phyloP scores from a whole-genome alignment of 2,329 filamentous ascomycete genomes.

The Colletotrichum coccodes region DNA sequence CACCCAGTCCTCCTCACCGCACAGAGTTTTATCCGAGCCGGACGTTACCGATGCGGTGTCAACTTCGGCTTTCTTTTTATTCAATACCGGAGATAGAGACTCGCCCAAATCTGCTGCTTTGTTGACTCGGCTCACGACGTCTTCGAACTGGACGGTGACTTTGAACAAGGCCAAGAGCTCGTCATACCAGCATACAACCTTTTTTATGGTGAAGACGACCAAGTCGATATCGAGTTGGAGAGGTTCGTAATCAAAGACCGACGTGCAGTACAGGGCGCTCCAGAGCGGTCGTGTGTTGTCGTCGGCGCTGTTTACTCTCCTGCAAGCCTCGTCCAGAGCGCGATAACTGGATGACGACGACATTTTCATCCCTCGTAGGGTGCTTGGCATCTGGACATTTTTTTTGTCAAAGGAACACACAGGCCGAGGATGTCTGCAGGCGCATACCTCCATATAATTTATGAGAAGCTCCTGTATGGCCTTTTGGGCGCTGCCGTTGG shows the following conservation, averaged over 20 bases:
- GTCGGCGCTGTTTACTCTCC: neutral
- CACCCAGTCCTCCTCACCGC: neutral
- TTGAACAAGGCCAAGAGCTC: neutral
- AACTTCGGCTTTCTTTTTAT: neutral
- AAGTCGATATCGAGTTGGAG: conserved; percentile 2
- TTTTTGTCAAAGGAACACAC: neutral
- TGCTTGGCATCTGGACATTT: neutral
- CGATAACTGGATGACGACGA: neutral
- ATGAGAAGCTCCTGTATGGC: neutral
- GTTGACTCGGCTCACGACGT: neutral
- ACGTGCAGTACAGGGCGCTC: neutral
- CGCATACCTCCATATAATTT: neutral
- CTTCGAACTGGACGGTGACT: neutral
- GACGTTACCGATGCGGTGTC: neutral
- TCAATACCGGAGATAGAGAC: neutral
- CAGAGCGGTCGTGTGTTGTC: neutral
- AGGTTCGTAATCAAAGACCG: neutral
- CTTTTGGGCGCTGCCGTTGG: neutral
- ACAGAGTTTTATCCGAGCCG: neutral
- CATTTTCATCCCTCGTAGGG: neutral
- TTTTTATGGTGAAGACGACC: neutral
- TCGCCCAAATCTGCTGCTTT: neutral
- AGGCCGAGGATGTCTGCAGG: too few species aligned
- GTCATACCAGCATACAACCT: neutral
- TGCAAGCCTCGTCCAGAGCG: neutral